Evolutionary conservation across 2,329 filamentous ascomycete genomes (phyloP).

Genomic region (Beauveria medogensis): DNA sequence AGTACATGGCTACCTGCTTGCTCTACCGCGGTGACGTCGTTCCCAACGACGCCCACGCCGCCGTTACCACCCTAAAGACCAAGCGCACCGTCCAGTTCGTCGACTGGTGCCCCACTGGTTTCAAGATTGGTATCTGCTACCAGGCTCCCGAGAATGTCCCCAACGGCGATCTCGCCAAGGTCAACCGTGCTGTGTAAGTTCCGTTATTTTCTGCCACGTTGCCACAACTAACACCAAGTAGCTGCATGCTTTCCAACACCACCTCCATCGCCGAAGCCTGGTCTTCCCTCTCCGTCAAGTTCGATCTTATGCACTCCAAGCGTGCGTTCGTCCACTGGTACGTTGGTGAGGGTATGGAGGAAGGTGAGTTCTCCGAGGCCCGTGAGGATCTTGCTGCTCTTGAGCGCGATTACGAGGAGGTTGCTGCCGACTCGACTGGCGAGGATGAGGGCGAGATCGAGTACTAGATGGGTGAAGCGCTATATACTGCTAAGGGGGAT

Average conservation of each 20-base stretch:
- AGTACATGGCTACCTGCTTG: conserved; percentile 99
- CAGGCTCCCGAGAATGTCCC: conserved; percentile 93
- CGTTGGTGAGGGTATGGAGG: conserved; percentile 99
- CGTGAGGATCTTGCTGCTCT: conserved; percentile 97
- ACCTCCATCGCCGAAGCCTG: conserved; percentile 98
- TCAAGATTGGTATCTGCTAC: conserved; percentile 99
- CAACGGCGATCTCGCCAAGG: conserved; percentile 94
- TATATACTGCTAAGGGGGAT: conserved; percentile 13
- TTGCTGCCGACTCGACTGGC: conserved; percentile 87
- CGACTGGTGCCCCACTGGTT: conserved; percentile 99
- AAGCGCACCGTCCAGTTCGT: conserved; percentile 99
- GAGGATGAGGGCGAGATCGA: conserved; percentile 82
- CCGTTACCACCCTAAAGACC: conserved; percentile 95
- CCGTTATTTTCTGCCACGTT: background rate
- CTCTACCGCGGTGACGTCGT: conserved; percentile 98
- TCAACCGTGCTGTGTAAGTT: conserved; percentile 93
- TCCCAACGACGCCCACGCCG: conserved; percentile 86
- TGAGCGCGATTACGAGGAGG: conserved; percentile 98
- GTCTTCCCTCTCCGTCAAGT: conserved; percentile 94
- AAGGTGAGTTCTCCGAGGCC: conserved; percentile 98
- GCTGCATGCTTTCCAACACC: conserved; percentile 98
- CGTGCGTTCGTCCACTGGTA: conserved; percentile 99
- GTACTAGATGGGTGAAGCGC: conserved; percentile 54
- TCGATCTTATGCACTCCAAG: conserved; percentile 99
- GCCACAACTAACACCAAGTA: conserved; percentile 29